These are phyloP conservation scores for Hypericum androsaemum DNA, from an alignment of 345 rosid genomes.

Conservation along the genomic window DNA sequence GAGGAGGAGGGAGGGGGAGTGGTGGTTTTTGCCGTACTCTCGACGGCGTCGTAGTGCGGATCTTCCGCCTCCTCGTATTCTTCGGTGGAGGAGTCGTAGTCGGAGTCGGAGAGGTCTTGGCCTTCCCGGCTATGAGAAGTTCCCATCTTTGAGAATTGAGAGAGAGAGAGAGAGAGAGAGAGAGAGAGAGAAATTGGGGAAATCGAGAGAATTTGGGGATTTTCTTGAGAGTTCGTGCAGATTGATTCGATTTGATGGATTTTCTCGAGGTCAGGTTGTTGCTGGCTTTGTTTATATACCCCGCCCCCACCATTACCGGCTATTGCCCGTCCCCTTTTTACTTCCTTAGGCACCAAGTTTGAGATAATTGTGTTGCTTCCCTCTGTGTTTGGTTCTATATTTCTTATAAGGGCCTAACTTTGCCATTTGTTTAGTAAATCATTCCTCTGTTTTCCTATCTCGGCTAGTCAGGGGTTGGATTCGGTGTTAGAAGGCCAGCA, in stretches of 20 bases:
- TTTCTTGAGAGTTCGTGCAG: no score
- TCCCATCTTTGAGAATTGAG: slow-evolving; percentile 8
- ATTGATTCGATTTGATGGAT: background rate
- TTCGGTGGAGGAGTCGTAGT: slow-evolving; percentile 13
- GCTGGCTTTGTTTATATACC: background rate
- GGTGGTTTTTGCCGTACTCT: background rate
- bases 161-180: background rate
- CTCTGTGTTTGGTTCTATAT: no score
- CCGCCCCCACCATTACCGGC: background rate
- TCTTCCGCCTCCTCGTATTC: slow-evolving; percentile 8
- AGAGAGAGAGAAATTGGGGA: background rate
- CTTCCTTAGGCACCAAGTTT: background rate
- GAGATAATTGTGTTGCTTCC: no score
- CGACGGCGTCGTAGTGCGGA: slow-evolving; percentile 10
- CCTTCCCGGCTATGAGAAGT: slow-evolving; percentile 23
- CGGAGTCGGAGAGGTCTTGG: slow-evolving; percentile 15
- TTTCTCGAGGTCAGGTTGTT: background rate
- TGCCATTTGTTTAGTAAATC: no score
- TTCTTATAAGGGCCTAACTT: no score
- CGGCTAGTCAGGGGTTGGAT: no score
- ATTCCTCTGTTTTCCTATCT: no score
- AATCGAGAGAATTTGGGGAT: background rate
- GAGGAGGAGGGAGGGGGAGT: slow-evolving; percentile 10
- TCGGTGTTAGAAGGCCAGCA: no score
- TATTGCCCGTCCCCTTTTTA: slow-evolving; percentile 3